Evolutionary conservation across 257 asterid genomes (phyloP), one percentile per base, ranked within the genome.

Genomic region (Gynochthodes officinalis): DNA sequence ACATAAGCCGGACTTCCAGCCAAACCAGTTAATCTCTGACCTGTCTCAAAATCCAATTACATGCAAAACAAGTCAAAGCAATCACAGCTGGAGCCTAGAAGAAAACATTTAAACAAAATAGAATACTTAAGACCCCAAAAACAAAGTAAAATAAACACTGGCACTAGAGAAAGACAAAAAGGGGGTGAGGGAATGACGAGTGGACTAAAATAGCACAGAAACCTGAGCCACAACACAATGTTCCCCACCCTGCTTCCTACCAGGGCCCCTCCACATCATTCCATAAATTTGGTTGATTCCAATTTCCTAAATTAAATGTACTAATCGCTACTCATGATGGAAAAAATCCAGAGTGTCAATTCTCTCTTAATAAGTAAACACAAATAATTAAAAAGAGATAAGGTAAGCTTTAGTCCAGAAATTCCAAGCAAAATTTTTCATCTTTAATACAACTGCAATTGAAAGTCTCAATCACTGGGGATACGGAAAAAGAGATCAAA

Each of bases 1-100:
- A 84, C 85, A 60, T 84, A 81, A 18, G 85, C 85, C 3, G 88
- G 88, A 64, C 88, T 84, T 71, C 88, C 88, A 75, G 85, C 84
- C 83, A 84, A 72, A 35, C 88, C 88, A 65, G 77, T 81, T 53
- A 81, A 73, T 25, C 70, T 78, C 74, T 84, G 88, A 52, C 88
- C 87, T 83, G 77, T 69, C 15, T 15, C 46, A 55, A 39, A 55
- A 42, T 57, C 39, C 50, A 21, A 61, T 5, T 28, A 66, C 18
- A 25, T 27, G 18, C n/a, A 44, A 33, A 28, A 25, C 67, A 64
- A 14, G 62, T 68, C 15, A 64, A 62, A 67, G 53, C 48, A 50
- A 57, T 70, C 42, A 59, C 27, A 66, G 18, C 23, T 21, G 40
- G 71, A 30, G 19, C 21, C 49, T 69, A 7, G 21, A 60, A 37